Evolutionary conservation across 2,329 filamentous ascomycete genomes (phyloP).

Genomic region (Monilinia fructicola): DNA sequence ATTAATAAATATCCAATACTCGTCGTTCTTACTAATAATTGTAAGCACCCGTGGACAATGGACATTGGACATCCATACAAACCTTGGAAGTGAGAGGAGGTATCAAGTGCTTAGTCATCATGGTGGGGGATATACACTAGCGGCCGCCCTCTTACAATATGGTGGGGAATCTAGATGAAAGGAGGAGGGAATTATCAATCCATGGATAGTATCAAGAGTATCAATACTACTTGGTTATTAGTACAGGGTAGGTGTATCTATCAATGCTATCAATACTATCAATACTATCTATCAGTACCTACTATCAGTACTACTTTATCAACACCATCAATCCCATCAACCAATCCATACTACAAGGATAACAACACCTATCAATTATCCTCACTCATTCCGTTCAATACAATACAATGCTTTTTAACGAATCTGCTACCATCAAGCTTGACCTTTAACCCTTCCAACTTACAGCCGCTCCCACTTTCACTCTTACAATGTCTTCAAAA

Average conservation of each 20-base stretch:
- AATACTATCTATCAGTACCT: background rate
- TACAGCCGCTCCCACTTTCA: no score
- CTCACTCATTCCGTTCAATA: background rate
- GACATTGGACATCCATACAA: no score
- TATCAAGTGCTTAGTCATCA: no score
- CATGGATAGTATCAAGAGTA: no score
- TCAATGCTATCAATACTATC: background rate
- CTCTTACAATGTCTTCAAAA: slow-evolving; percentile 19
- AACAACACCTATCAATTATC: background rate
- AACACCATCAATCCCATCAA: no score
- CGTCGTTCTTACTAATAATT: no score
- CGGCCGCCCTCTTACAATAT: slow-evolving; percentile 2
- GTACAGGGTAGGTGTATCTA: no score
- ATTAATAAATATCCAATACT: no score
- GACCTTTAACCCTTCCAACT: background rate
- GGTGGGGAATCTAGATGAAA: background rate
- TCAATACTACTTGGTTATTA: no score
- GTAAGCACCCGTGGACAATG: no score
- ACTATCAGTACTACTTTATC: background rate
- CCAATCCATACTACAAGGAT: no score
- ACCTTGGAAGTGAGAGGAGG: no score
- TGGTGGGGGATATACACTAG: background rate
- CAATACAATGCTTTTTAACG: background rate
- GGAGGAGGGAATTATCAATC: background rate
- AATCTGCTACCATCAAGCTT: background rate